Conservation (phyloP, 2,329 filamentous ascomycete species). For the Sarocladium oryzae region DNA sequence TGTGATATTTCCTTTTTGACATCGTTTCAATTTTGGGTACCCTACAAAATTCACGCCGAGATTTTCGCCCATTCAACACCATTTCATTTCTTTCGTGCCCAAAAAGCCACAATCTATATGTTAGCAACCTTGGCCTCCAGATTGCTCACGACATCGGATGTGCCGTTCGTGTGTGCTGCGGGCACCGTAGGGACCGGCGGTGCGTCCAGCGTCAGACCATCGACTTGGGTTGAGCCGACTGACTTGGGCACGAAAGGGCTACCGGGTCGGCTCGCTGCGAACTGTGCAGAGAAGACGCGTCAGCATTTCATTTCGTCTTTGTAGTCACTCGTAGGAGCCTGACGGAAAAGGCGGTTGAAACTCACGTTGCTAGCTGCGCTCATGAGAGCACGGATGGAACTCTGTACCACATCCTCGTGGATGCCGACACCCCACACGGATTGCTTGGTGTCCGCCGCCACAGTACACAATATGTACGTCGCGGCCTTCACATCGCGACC, state of each 20-base stretch:
- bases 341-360: constrained; percentile 15
- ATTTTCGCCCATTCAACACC: neutral
- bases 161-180: constrained; percentile 10
- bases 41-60: neutral
- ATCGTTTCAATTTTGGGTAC: neutral
- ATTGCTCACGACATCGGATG: constrained; percentile 14
- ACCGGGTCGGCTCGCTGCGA: neutral
- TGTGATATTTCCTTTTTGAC: too few relatives aligned
- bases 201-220: constrained; percentile 2
- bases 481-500: constrained; percentile 86
- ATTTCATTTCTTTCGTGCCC: too few relatives aligned
- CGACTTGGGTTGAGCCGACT: constrained; percentile 9
- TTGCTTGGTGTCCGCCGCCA: constrained; percentile 47
- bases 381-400: constrained; percentile 77
- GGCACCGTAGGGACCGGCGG: constrained; percentile 1
- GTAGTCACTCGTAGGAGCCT: too few relatives aligned
- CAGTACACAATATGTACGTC: constrained; percentile 85
- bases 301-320: neutral
- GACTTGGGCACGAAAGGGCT: neutral
- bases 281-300: neutral
- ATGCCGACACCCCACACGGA: constrained; percentile 88
- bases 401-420: constrained; percentile 87
- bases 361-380: constrained; percentile 81
- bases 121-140: constrained; percentile 17
- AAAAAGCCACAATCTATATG: constrained; percentile 11